Percentiles rank a stretch among this genome's conserved stretches.
Evolutionary conservation across 768 basidiomycete species (phyloP).

Genomic region (Brasilioporus rufonigricans): DNA sequence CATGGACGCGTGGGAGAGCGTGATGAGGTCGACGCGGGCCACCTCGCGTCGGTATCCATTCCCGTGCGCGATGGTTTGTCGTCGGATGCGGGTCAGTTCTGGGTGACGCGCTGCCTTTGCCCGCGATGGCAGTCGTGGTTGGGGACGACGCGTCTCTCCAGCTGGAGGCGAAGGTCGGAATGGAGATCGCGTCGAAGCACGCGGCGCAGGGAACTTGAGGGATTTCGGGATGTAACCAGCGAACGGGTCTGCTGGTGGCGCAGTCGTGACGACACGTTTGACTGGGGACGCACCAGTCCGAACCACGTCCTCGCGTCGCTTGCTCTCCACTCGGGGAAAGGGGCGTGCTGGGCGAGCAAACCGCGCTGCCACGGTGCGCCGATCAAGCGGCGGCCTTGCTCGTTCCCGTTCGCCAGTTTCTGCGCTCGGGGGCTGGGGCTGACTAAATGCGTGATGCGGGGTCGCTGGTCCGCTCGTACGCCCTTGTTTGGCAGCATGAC

Average conservation of each 20-base stretch:
- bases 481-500: not conserved
- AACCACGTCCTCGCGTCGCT: too few species aligned
- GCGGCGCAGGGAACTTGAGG: constrained; percentile 17
- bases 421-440: not conserved
- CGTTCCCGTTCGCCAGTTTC: too few species aligned
- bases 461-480: not conserved
- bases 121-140: not conserved
- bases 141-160: not conserved
- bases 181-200: constrained; percentile 16
- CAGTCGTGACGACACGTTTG: not conserved
- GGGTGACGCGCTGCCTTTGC: constrained; percentile 8
- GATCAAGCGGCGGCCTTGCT: too few species aligned
- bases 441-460: constrained; percentile 23
- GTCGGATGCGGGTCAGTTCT: too few species aligned
- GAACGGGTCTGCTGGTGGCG: not conserved
- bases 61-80: constrained; percentile 13
- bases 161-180: constrained; percentile 14
- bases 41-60: not conserved
- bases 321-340: too few species aligned
- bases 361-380: not conserved
- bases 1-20: constrained; percentile 11
- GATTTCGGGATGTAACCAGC: not conserved
- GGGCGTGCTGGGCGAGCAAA: not conserved
- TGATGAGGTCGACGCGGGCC: constrained; percentile 25
- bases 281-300: not conserved